Percentiles rank a stretch among this genome's conserved stretches.
Evolutionary conservation across 148 eudicot species (phyloP).

Genomic region (Camellia lanceoleosa): DNA sequence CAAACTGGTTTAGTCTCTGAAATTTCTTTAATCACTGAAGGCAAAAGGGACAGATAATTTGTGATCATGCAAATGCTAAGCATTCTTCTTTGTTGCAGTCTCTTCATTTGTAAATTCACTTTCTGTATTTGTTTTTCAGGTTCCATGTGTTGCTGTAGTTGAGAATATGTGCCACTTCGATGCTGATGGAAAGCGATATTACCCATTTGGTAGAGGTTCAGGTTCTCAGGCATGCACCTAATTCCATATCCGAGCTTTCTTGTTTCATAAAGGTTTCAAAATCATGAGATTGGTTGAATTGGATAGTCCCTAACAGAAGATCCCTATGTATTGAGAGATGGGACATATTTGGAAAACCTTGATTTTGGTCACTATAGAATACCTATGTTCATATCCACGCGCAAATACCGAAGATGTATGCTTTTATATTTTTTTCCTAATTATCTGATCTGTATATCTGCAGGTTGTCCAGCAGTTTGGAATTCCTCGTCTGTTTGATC

Average conservation of each 20-base stretch:
- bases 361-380: not conserved
- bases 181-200: conserved; percentile 97
- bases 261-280: conserved; percentile 28
- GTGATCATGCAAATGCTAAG: not conserved
- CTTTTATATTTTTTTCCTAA: not conserved
- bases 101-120: not conserved
- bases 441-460: conserved; percentile 24
- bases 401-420: not conserved
- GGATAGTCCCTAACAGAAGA: not conserved
- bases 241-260: conserved; percentile 21
- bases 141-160: conserved; percentile 96
- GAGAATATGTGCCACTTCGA: conserved; percentile 99
- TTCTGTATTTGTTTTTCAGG: conserved; percentile 38
- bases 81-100: not conserved
- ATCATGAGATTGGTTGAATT: conserved; percentile 10
- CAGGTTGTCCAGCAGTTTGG: conserved; percentile 98
- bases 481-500: conserved; percentile 91
- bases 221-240: conserved; percentile 84
- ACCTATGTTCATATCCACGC: not conserved
- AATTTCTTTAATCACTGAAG: not conserved
- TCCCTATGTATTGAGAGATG: not conserved
- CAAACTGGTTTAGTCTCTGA: not conserved
- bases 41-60: not conserved
- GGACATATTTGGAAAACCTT: not conserved
- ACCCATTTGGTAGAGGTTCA: conserved; percentile 98